Evolutionary conservation across 1,139 yeast species (phyloP).

Genomic region (Hansenula anomala): DNA sequence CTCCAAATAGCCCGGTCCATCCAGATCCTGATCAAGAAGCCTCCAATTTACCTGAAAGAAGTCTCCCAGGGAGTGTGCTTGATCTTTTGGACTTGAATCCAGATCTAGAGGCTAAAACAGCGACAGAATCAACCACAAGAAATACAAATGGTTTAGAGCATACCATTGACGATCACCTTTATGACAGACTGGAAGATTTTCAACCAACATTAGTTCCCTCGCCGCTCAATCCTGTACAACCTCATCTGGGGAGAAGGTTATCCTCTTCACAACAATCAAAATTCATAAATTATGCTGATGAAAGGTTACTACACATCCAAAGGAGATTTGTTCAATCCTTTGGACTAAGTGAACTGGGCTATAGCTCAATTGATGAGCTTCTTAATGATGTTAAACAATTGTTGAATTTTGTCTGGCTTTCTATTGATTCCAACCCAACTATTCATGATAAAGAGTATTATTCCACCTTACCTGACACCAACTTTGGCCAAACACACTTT

Average conservation of each 20-base stretch:
- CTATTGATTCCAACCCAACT: constrained; percentile 11
- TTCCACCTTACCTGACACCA: constrained; percentile 5
- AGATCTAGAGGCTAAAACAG: constrained; percentile 7
- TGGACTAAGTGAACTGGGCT: constrained; percentile 12
- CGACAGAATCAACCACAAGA: no score
- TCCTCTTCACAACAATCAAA: constrained; percentile 17
- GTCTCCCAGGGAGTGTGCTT: constrained; percentile 9
- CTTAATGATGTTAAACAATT: constrained; percentile 12
- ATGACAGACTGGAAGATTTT: constrained; percentile 10
- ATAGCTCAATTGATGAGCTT: constrained; percentile 10
- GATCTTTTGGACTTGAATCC: constrained; percentile 22
- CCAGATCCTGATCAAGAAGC: constrained; percentile 20
- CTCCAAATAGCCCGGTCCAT: constrained; percentile 21
- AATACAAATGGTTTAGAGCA: no score
- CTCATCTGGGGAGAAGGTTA: constrained; percentile 4
- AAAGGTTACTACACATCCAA: constrained; percentile 15
- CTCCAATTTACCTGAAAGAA: constrained; percentile 5
- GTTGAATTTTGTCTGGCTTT: constrained; percentile 19
- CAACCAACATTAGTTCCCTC: constrained; percentile 12
- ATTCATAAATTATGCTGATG: constrained; percentile 20
- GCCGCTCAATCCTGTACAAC: constrained; percentile 3
- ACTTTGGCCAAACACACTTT: constrained; percentile 21
- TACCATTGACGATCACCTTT: no score
- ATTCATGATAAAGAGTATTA: constrained; percentile 1
- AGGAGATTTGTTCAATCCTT: constrained; percentile 20